phyloP scores from a whole-genome alignment of 2,329 filamentous ascomycete species.

The Neocucurbitaria cava region DNA sequence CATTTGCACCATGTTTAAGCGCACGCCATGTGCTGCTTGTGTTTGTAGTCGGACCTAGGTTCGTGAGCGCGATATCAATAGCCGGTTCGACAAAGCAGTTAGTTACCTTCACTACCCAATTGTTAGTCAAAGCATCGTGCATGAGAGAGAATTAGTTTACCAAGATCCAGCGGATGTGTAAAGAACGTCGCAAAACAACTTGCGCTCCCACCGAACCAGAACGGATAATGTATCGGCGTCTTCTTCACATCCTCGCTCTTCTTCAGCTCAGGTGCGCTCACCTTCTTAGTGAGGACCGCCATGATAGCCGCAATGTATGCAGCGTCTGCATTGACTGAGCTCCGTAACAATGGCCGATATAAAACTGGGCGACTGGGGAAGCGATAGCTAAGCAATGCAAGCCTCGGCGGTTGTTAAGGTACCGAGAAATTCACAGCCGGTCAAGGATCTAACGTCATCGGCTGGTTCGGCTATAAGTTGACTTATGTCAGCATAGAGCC shows the following conservation, averaged over 20 bases:
- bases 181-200: constrained; percentile 90
- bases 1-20: constrained; percentile 81
- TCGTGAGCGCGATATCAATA: constrained; percentile 24
- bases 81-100: background rate
- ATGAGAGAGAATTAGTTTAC: constrained; percentile 60
- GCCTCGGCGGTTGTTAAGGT: constrained; percentile 33
- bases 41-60: constrained; percentile 84
- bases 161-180: constrained; percentile 90
- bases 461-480: constrained; percentile 24
- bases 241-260: constrained; percentile 54
- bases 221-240: constrained; percentile 55
- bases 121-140: constrained; percentile 37
- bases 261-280: constrained; percentile 38
- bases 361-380: background rate
- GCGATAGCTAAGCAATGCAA: background rate
- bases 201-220: constrained; percentile 95
- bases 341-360: too few species aligned
- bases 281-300: constrained; percentile 49
- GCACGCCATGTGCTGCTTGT: constrained; percentile 70
- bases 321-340: constrained; percentile 24
- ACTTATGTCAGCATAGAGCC: constrained; percentile 19
- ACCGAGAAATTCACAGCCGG: constrained; percentile 21
- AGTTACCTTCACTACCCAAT: constrained; percentile 55
- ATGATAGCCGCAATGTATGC: constrained; percentile 33
- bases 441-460: constrained; percentile 40